phyloP scores from a whole-genome alignment of 805 yeast genomes.

The Metschnikowia chrysomelidarum region DNA sequence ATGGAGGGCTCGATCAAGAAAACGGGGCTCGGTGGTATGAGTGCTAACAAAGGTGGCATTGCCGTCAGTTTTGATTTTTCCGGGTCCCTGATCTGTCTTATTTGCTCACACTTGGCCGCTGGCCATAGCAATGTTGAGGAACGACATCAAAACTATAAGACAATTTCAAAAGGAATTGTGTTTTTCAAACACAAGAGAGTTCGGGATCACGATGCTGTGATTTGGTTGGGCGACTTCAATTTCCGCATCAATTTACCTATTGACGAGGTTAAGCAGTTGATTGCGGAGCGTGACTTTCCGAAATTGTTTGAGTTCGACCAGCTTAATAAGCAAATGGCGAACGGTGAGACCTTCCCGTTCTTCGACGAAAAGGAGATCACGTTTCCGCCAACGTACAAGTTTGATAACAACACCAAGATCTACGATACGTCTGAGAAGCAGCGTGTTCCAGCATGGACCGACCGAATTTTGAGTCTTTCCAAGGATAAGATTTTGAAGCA shows the following conservation, averaged over 20 bases:
- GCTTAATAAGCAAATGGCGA: slow-evolving; percentile 67
- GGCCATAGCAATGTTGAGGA: slow-evolving; percentile 80
- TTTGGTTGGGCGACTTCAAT: slow-evolving; percentile 95
- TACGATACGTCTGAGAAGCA: slow-evolving; percentile 92
- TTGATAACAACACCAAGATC: slow-evolving; percentile 75
- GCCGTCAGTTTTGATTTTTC: slow-evolving; percentile 65
- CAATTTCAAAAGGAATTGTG: slow-evolving; percentile 65
- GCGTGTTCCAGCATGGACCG: slow-evolving; percentile 98
- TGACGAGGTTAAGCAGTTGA: slow-evolving; percentile 58
- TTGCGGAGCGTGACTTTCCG: slow-evolving; percentile 46
- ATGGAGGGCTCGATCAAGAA: slow-evolving; percentile 76
- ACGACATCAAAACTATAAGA: slow-evolving; percentile 81
- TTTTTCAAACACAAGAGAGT: slow-evolving; percentile 57
- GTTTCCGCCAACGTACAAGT: slow-evolving; percentile 92
- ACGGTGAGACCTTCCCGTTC: slow-evolving; percentile 74
- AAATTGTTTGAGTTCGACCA: slow-evolving; percentile 74
- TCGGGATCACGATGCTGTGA: slow-evolving; percentile 75
- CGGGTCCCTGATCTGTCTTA: slow-evolving; percentile 70
- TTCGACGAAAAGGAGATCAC: slow-evolving; percentile 77
- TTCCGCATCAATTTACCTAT: slow-evolving; percentile 73
- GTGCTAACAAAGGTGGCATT: slow-evolving; percentile 79
- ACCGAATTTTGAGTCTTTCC: slow-evolving; percentile 65
- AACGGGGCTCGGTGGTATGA: slow-evolving; percentile 92
- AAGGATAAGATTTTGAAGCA: slow-evolving; percentile 61
- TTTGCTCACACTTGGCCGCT: slow-evolving; percentile 90